phyloP scores from a whole-genome alignment of 2,329 filamentous ascomycete species.

The Orbilia blumenaviensis region DNA sequence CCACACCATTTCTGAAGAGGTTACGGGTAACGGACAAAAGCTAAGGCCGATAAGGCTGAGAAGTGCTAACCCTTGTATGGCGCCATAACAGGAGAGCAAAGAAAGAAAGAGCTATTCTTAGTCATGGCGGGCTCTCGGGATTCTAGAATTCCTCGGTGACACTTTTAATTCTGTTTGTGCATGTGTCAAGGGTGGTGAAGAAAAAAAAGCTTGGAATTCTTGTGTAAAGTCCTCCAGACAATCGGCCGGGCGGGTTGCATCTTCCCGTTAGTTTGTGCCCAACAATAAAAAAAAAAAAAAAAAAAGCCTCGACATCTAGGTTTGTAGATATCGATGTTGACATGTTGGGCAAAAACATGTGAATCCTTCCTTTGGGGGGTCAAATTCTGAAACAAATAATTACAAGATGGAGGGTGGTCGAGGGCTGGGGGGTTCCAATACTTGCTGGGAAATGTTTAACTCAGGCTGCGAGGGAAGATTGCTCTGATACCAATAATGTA shows the following conservation, averaged over 20 bases:
- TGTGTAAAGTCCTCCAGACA: not conserved
- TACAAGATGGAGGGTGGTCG: slow-evolving; percentile 12
- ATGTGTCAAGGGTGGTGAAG: slow-evolving; percentile 11
- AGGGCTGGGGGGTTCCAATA: not conserved
- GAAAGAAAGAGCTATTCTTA: slow-evolving; percentile 26
- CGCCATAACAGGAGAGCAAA: not conserved
- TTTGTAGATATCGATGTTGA: not conserved
- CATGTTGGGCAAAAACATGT: slow-evolving; percentile 15
- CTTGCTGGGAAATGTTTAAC: not conserved
- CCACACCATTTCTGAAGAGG: too few species aligned
- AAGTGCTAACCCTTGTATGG: slow-evolving; percentile 12
- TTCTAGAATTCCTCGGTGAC: slow-evolving; percentile 42
- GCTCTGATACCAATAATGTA: slow-evolving; percentile 31
- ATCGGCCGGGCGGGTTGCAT: slow-evolving; percentile 2
- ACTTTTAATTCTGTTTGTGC: not conserved
- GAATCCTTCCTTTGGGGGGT: slow-evolving; percentile 23
- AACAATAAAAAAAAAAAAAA: not conserved
- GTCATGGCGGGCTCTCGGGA: slow-evolving; percentile 20
- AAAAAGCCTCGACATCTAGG: not conserved
- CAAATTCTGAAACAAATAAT: not conserved
- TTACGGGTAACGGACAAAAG: too few species aligned
- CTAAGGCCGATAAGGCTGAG: slow-evolving; percentile 48
- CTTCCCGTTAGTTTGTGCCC: slow-evolving; percentile 14
- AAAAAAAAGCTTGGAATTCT: slow-evolving; percentile 12
- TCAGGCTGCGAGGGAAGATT: not conserved